Evolutionary conservation across 495 filamentous ascomycete genomes (phyloP), one percentile per base, ranked within the genome.

Genomic region (Usnea hakonensis): DNA sequence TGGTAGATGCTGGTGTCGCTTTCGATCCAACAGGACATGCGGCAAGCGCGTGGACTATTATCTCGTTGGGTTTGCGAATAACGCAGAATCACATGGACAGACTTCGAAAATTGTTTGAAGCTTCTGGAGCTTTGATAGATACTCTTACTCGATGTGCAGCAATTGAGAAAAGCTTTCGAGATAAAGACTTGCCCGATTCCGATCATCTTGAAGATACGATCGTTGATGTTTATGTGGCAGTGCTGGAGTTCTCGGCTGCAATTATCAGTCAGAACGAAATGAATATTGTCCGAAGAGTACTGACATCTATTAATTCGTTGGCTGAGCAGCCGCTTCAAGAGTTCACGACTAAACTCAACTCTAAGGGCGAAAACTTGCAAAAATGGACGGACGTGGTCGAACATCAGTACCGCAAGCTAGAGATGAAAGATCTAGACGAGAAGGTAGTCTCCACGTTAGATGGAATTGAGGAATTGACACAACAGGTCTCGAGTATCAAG

Each of bases 1-100:
- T 57, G 23, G 37, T 62, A 19, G 60, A 58, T 14, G 60, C 60
- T 13, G 53, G 60, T 14, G 32, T 62, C 26, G 23, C 57, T 21
- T 62, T 62, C 53, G 58, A 57, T 50, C 30, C 26, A n/a, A 41
- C 52, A 17, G 60, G 60, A 16, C 41, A 62, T 53, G 32, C 35
- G 16, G 54, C 60, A 32, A 26, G 17, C 17, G 60, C 54, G 3
- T 62, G 60, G 53, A 32, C 35, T 14, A 40, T 57, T 16, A 33
- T 60, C 26, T 60, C 58, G 17, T 60, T 60, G 16, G 44, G 44
- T 28, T 52, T 53, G 58, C 30, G 26, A 14, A 44, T 60, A 53
- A n/a, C 57, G 2, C 60, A 62, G 50, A 62, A 62, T 57, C 8
- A 62, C 23, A 17, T 26, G 21, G 40, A 62, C 38, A 32, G 54